Base-by-base conservation (phyloP, 1,139 yeast species). In the Suzukiozyma palmioleophila region DNA sequence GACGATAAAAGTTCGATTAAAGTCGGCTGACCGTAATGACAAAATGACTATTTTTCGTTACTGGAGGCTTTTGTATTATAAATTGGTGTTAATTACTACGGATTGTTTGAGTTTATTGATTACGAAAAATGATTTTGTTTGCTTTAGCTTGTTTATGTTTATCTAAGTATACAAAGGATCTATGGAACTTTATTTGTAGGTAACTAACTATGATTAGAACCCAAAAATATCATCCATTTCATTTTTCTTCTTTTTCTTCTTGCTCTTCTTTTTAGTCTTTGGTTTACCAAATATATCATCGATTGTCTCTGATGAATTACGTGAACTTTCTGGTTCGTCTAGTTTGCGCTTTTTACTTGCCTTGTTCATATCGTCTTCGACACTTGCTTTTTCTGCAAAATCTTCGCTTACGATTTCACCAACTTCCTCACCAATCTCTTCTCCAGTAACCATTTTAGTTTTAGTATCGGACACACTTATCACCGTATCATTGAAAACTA, bases 141-240 rank as follows among this genome's bases (percentile, higher is more conserved):
- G 47, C 14, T 33, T 25, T 33, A 33, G 10, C 26, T 16, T 22
- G 29, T 28, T 28, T 28, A 43, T 39, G 50, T 49, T 32, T 50
- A 39, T 43, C 41, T 46, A 45, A 46, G 44, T 45, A 35, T 39
- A 37, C 24, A 24, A 31, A 36, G 16, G 35, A 36, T 33, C 14
- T 34, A 21, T 33, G 32, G 34, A 22, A 13, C 26, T 6, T 11
- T 10, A 2, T 14, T 16, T 37, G 39, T 31, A 33, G 24, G 7
- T 27, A 32, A 36, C 22, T 29, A 9, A 32, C 32, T 34, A 35
- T 29, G 26, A 27, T 28, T 30, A 30, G 24, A 30, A 61, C 6
- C 81, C 81, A 58, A 81, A 81, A 16, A 81, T 76, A 50, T 72
- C 78, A 53, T 79, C 85, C 35, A 80, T 80, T 5, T 75, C 81